A percentile compares a stretch with the other conserved stretches of the same genome.
phyloP scores from a whole-genome alignment of 108 stramenopile genomes.

The Fragilariopsis cylindrus region DNA sequence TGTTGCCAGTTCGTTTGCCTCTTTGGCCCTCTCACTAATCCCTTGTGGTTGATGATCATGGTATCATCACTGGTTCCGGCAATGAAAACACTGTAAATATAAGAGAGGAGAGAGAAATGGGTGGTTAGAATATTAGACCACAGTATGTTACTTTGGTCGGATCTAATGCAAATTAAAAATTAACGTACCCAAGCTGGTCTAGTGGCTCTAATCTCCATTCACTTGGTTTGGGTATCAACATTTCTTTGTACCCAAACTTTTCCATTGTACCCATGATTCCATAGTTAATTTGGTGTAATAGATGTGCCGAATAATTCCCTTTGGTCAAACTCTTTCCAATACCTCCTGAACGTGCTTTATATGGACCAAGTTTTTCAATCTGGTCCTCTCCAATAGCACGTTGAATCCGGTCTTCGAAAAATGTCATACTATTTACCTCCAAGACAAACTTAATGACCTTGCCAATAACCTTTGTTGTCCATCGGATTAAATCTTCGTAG shows the following conservation, averaged over 20 bases:
- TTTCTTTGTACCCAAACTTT: constrained; percentile 53
- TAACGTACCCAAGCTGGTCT: constrained; percentile 18
- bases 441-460: constrained; percentile 58
- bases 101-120: no score
- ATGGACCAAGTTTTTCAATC: constrained; percentile 64
- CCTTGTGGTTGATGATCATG: constrained; percentile 28
- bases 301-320: constrained; percentile 47
- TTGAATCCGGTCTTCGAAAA: constrained; percentile 57
- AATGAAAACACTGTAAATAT: constrained; percentile 23
- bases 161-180: constrained; percentile 22
- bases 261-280: constrained; percentile 32
- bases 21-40: constrained; percentile 27
- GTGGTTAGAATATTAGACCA: no score
- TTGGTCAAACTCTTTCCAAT: constrained; percentile 59
- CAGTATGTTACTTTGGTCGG: background rate
- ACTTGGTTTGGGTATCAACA: constrained; percentile 46
- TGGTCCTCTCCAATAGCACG: constrained; percentile 57
- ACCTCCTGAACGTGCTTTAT: constrained; percentile 72
- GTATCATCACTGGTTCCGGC: constrained; percentile 18
- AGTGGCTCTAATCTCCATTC: constrained; percentile 51
- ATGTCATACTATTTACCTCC: constrained; percentile 61
- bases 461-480: constrained; percentile 53
- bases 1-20: constrained; percentile 35
- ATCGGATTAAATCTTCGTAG: constrained; percentile 67
- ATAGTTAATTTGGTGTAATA: constrained; percentile 51